Evolutionary conservation across 2,329 filamentous ascomycete species (phyloP).

Genomic region (Akanthomyces uredinophilus): DNA sequence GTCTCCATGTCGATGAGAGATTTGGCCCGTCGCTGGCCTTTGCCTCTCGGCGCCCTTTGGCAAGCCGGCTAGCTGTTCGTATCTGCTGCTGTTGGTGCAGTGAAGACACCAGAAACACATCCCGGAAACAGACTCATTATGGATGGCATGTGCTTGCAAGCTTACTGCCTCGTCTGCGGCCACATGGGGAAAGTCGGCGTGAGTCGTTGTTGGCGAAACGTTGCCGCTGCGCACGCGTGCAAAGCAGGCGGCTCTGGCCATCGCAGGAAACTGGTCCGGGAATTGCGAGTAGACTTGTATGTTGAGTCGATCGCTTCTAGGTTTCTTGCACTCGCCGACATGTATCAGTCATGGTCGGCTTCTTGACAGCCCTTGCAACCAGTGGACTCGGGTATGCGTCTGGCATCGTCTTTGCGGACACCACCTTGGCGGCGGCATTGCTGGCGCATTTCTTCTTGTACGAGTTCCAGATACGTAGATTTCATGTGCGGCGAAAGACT

Average conservation of each 20-base stretch:
- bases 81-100: constrained; percentile 55
- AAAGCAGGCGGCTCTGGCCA: constrained; percentile 50
- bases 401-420: constrained; percentile 62
- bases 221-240: constrained; percentile 55
- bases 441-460: constrained; percentile 67
- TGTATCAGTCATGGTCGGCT: constrained; percentile 52
- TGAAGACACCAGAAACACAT: constrained; percentile 36
- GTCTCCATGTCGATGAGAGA: constrained; percentile 63
- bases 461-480: constrained; percentile 61
- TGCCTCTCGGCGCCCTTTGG: constrained; percentile 63
- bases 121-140: constrained; percentile 56
- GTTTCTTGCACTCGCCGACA: constrained; percentile 17
- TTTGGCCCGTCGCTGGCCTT: constrained; percentile 61
- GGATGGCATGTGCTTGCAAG: constrained; percentile 67
- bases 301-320: too few species aligned
- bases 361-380: constrained; percentile 64
- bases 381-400: constrained; percentile 56
- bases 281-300: too few species aligned
- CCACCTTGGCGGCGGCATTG: constrained; percentile 52
- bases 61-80: constrained; percentile 61
- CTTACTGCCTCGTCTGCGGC: constrained; percentile 68
- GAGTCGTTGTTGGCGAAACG: constrained; percentile 63
- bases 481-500: constrained; percentile 59
- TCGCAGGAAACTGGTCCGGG: constrained; percentile 52
- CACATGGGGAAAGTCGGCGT: constrained; percentile 66